Percentiles rank a stretch among this genome's conserved stretches.
Conservation (phyloP, 495 filamentous ascomycete genomes). For the Aspergillus coremiiformis region DNA sequence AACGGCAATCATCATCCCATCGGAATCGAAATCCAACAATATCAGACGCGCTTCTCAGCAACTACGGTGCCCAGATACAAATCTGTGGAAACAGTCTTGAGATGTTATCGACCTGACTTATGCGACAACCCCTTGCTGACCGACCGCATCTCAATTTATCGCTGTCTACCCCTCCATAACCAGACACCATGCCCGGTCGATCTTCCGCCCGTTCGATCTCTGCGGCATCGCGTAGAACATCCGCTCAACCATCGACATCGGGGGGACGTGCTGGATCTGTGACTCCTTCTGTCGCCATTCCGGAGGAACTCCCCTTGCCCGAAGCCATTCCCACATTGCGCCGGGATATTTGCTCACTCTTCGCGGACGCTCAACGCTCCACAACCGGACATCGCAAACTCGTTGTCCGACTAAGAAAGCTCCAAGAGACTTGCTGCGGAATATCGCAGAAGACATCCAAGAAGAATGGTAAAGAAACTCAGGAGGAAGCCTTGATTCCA, state of each 20-base stretch:
- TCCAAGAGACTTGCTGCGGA: slow-evolving; percentile 83
- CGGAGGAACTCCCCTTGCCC: slow-evolving; percentile 56
- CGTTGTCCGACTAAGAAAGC: slow-evolving; percentile 72
- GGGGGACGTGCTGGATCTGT: slow-evolving; percentile 57
- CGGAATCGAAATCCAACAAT: slow-evolving; percentile 16
- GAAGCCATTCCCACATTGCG: slow-evolving; percentile 59
- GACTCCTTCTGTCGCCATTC: slow-evolving; percentile 53
- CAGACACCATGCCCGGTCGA: slow-evolving; percentile 52
- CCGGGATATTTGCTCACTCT: slow-evolving; percentile 68
- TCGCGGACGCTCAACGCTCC: slow-evolving; percentile 79
- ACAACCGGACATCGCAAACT: slow-evolving; percentile 87
- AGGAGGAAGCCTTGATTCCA: slow-evolving; percentile 36
- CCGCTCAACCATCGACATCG: slow-evolving; percentile 47
- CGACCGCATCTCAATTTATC: slow-evolving; percentile 16
- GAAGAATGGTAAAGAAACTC: slow-evolving; percentile 31
- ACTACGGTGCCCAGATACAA: neutral
- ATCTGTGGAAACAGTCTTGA: neutral
- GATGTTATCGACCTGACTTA: slow-evolving; percentile 6
- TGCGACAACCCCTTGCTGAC: slow-evolving; percentile 1
- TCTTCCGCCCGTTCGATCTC: slow-evolving; percentile 50
- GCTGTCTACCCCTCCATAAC: slow-evolving; percentile 6
- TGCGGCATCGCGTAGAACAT: slow-evolving; percentile 50
- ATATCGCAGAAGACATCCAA: slow-evolving; percentile 50
- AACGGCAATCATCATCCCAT: slow-evolving; percentile 16
- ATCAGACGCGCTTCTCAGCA: slow-evolving; percentile 8